Conservation (phyloP, 1,284 basidiomycete genomes). For the Amylostereum areolatum region DNA sequence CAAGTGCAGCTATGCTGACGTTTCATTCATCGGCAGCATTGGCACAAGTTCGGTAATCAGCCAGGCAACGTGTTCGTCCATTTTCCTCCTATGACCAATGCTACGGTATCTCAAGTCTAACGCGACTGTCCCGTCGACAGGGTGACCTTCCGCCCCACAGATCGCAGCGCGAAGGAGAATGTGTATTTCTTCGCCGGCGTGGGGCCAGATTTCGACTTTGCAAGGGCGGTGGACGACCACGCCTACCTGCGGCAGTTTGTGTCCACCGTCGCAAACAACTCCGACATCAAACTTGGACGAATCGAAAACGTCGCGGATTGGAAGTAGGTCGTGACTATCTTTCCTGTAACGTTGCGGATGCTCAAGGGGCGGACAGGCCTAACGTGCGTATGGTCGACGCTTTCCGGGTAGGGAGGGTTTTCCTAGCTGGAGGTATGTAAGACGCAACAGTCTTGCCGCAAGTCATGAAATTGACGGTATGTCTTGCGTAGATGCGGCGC, state of each 20-base stretch:
- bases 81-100: not conserved
- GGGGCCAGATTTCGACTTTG: constrained; percentile 17
- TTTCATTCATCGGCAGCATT: constrained; percentile 16
- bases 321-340: constrained; percentile 14
- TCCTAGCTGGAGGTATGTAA: constrained; percentile 30
- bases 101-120: not conserved
- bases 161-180: constrained; percentile 3
- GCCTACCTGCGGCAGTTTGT: constrained; percentile 7
- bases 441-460: too few species aligned
- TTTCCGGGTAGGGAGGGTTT: constrained; percentile 27
- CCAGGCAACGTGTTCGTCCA: constrained; percentile 11
- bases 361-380: constrained; percentile 17
- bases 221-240: constrained; percentile 9
- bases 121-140: constrained; percentile 3
- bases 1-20: not conserved
- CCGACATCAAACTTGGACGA: constrained; percentile 8
- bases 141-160: constrained; percentile 11
- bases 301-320: constrained; percentile 16
- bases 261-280: not conserved
- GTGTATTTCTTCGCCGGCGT: constrained; percentile 8
- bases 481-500: constrained; percentile 10
- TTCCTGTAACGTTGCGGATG: not conserved
- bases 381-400: constrained; percentile 33
- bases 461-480: too few species aligned
- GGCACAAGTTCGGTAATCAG: constrained; percentile 23